A percentile compares a stretch with the other conserved stretches of the same genome.
Evolutionary conservation across 106 monocot species (phyloP).

Genomic region (Apostasia shenzhenica): DNA sequence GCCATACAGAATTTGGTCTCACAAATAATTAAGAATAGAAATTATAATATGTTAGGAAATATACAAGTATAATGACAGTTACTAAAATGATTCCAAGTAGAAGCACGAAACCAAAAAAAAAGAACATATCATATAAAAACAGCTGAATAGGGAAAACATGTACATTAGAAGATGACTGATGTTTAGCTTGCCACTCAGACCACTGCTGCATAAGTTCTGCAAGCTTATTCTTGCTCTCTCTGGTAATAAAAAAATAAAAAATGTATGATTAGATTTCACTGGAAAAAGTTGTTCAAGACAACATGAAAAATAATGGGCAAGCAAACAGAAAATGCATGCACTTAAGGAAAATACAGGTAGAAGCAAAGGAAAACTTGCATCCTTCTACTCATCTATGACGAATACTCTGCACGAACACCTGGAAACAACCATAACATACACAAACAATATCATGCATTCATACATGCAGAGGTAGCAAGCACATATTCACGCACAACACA

Average conservation of each 20-base stretch:
- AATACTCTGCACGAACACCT: background rate
- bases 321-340: background rate
- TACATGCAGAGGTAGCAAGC: too few species aligned
- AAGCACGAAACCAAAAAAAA: background rate
- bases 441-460: too few species aligned
- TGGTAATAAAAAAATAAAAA: conserved; percentile 11
- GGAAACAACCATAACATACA: too few species aligned
- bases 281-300: background rate
- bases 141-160: background rate
- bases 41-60: too few species aligned
- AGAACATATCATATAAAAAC: background rate
- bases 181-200: conserved; percentile 71
- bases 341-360: background rate
- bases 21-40: too few species aligned
- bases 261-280: background rate
- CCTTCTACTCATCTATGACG: background rate
- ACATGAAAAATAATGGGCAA: background rate
- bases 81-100: too few species aligned
- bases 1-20: too few species aligned
- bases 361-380: background rate
- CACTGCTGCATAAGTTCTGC: conserved; percentile 83
- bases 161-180: conserved; percentile 33
- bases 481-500: too few species aligned
- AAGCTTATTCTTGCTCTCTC: conserved; percentile 88
- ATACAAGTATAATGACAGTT: too few species aligned